These are phyloP conservation scores for Lanzia echinophila DNA, from an alignment of 2,329 filamentous ascomycete genomes.

Conservation along the genomic window DNA sequence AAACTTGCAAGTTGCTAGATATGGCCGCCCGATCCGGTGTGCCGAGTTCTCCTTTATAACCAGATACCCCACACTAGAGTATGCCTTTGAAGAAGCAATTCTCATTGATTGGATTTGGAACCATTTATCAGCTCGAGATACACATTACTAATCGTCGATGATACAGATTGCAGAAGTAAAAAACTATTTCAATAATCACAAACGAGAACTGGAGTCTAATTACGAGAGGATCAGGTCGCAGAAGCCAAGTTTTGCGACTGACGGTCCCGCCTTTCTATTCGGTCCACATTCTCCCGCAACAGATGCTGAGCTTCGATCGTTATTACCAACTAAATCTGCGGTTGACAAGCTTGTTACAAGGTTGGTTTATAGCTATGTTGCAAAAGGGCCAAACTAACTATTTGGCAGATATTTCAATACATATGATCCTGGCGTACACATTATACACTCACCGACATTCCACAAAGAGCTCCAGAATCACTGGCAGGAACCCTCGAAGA, in stretches of 20 bases:
- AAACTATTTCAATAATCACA: slow-evolving; percentile 78
- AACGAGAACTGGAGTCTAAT: slow-evolving; percentile 81
- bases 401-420: slow-evolving; percentile 75
- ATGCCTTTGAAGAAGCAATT: not conserved
- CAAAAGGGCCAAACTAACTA: not conserved
- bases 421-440: slow-evolving; percentile 60
- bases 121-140: not conserved
- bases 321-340: slow-evolving; percentile 72
- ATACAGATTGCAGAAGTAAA: slow-evolving; percentile 80
- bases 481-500: slow-evolving; percentile 67
- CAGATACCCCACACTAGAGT: not conserved
- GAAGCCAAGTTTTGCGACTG: slow-evolving; percentile 52
- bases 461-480: slow-evolving; percentile 60
- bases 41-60: not conserved
- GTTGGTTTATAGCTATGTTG: not conserved
- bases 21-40: not conserved
- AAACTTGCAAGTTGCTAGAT: not conserved
- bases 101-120: not conserved
- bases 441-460: slow-evolving; percentile 81
- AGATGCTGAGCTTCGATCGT: slow-evolving; percentile 69
- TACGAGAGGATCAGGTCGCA: slow-evolving; percentile 67
- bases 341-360: slow-evolving; percentile 73
- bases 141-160: not conserved
- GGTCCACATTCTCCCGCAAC: slow-evolving; percentile 63
- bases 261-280: slow-evolving; percentile 72